Evolutionary conservation across 805 yeast species (phyloP), one percentile per base, ranked within the genome.

Genomic region (Nakazawaea wyomingensis): DNA sequence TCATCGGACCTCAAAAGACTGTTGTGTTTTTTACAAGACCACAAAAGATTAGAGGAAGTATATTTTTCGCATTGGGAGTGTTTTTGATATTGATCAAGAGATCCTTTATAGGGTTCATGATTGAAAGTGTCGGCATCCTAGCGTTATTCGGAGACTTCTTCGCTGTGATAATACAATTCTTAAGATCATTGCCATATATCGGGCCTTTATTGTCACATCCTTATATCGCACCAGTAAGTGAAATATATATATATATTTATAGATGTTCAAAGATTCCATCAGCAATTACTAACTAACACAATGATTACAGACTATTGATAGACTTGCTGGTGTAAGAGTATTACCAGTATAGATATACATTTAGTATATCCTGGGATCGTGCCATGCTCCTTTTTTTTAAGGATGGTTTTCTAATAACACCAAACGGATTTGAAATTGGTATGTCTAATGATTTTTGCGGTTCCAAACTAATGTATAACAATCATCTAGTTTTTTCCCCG

Each of bases 81-180:
- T 41, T 82, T 11, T 64, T 91, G 51, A 91, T 93, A 42, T 66
- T 91, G 44, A 54, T 77, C 53, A 85, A 84, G 55, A 73, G 82
- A 66, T 78, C 97, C 1, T 85, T 93, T 56, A 54, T 82, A 20
- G 99, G 99, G 7, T 91, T 93, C 56, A 59, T 82, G 2, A 65
- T 91, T 31, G 99, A 91, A 61, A 76, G 83, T 39, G 67, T 90
- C 49, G 99, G 99, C n/a, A 87, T 91, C 20, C 64, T 91, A 47
- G 90, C 87, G 6, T 68, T 91, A 29, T 91, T 93, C 65, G 99
- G 65, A 29, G 98, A 93, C 63, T 90, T 93, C 62, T 85, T 91
- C 56, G 88, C 95, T 20, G 86, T 95, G 10, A 80, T 93, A 36
- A 76, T 91, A 10, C 84, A 86, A 51, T 91, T 93, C 57, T 70